Evolutionary conservation across 805 yeast species (phyloP).

Genomic region (Saccharomyces kudriavzevii): DNA sequence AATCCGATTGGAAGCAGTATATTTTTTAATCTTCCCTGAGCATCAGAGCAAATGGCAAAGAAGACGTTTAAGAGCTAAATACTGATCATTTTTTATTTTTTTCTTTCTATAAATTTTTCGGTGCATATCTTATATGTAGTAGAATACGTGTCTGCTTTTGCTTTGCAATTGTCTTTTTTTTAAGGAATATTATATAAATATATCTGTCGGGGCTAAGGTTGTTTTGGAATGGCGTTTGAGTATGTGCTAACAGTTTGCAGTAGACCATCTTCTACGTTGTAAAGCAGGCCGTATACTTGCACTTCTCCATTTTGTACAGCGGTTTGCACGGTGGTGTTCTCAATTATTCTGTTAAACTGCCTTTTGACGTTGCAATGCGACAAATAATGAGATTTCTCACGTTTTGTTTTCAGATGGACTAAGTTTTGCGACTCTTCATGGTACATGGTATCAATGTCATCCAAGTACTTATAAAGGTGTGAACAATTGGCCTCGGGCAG

Average conservation of each 20-base stretch:
- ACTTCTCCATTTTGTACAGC: slow-evolving; percentile 57
- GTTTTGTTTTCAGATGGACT: slow-evolving; percentile 13
- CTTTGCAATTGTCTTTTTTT: background rate
- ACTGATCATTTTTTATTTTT: too few species aligned
- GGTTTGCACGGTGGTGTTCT: slow-evolving; percentile 48
- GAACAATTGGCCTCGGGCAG: slow-evolving; percentile 44
- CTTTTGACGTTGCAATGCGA: slow-evolving; percentile 69
- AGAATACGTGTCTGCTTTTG: background rate
- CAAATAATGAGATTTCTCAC: slow-evolving; percentile 35
- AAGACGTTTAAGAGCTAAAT: background rate
- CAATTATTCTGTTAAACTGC: slow-evolving; percentile 59
- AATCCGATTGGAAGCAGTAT: slow-evolving; percentile 60
- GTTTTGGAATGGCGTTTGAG: background rate
- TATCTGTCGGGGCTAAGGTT: background rate
- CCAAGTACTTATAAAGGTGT: slow-evolving; percentile 38
- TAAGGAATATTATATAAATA: background rate
- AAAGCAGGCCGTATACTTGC: slow-evolving; percentile 75
- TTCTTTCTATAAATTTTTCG: background rate
- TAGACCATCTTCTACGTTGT: slow-evolving; percentile 73
- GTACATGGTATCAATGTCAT: slow-evolving; percentile 59
- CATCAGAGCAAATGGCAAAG: background rate
- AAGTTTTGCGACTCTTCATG: slow-evolving; percentile 49
- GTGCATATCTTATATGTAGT: background rate
- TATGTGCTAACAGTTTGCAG: slow-evolving; percentile 30
- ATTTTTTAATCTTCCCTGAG: slow-evolving; percentile 13